These are phyloP conservation scores for Aegilops umbellulata DNA, from an alignment of 176 grass and related monocot species.

Conservation along the genomic window DNA sequence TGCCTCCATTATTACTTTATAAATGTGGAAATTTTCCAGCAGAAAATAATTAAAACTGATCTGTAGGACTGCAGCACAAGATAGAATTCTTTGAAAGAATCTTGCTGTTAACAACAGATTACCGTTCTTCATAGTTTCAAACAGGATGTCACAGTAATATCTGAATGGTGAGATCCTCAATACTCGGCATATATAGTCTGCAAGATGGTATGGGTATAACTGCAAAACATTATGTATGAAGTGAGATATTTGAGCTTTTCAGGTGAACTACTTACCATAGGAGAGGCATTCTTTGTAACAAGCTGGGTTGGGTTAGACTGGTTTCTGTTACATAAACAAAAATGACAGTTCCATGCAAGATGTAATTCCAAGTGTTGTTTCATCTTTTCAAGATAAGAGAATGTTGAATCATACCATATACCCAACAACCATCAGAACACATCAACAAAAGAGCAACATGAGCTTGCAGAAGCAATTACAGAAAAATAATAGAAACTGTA, in stretches of 20 bases:
- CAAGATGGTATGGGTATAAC: constrained; percentile 96
- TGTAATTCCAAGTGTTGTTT: background rate
- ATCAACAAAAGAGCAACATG: background rate
- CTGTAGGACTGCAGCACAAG: background rate
- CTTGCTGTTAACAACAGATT: constrained; percentile 30
- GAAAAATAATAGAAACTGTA: background rate
- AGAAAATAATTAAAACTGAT: constrained; percentile 10
- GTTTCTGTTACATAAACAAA: background rate
- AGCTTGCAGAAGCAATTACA: background rate
- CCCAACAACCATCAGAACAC: background rate
- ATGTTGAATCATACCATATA: background rate
- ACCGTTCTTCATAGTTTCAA: constrained; percentile 97
- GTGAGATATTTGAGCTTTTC: constrained; percentile 13
- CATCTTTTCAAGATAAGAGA: background rate
- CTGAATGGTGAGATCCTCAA: constrained; percentile 82
- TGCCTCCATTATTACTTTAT: background rate
- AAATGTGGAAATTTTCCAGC: background rate
- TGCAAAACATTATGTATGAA: constrained; percentile 48
- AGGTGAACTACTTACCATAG: background rate
- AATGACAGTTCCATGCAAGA: background rate
- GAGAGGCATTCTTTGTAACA: background rate
- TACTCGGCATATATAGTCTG: constrained; percentile 93
- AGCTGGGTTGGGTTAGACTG: background rate
- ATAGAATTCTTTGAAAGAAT: constrained; percentile 16
- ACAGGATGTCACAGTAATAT: constrained; percentile 99